Percentiles rank a stretch among this genome's conserved stretches.
Evolutionary conservation across 2,329 filamentous ascomycete species (phyloP).

Genomic region (Colletotrichum chrysophilum): DNA sequence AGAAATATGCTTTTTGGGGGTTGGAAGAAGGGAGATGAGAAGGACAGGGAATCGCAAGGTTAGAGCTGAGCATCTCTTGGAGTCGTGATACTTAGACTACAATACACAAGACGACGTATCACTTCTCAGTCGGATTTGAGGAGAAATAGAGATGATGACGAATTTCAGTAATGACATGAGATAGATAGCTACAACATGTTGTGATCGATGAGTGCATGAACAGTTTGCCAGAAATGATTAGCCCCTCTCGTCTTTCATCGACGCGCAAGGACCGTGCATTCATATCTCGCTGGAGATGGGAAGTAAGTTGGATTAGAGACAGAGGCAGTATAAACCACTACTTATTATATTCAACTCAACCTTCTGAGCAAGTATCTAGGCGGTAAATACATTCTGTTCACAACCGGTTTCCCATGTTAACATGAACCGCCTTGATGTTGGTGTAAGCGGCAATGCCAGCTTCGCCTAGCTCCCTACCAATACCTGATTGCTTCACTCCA

Average conservation of each 20-base stretch:
- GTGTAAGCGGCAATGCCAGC: background rate
- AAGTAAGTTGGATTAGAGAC: too few relatives aligned
- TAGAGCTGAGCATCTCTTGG: background rate
- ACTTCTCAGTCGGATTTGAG: background rate
- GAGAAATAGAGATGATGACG: background rate
- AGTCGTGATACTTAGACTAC: background rate
- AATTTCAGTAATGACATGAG: accelerated
- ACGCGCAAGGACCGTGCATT: background rate
- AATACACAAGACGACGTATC: background rate
- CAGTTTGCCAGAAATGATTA: background rate
- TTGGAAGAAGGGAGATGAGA: background rate
- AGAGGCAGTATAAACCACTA: background rate
- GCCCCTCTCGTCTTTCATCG: background rate
- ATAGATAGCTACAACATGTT: background rate
- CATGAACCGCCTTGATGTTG: background rate
- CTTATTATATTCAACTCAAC: background rate
- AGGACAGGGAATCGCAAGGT: background rate
- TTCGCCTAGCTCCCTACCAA: background rate
- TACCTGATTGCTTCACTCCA: background rate
- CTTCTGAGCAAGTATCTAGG: background rate
- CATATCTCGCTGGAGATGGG: too few relatives aligned
- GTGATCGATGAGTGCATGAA: background rate
- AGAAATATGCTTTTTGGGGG: background rate
- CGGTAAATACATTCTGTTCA: background rate
- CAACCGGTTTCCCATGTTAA: background rate